These are phyloP conservation scores for Scleroderma bovista DNA, from an alignment of 768 basidiomycete species.

Conservation along the genomic window DNA sequence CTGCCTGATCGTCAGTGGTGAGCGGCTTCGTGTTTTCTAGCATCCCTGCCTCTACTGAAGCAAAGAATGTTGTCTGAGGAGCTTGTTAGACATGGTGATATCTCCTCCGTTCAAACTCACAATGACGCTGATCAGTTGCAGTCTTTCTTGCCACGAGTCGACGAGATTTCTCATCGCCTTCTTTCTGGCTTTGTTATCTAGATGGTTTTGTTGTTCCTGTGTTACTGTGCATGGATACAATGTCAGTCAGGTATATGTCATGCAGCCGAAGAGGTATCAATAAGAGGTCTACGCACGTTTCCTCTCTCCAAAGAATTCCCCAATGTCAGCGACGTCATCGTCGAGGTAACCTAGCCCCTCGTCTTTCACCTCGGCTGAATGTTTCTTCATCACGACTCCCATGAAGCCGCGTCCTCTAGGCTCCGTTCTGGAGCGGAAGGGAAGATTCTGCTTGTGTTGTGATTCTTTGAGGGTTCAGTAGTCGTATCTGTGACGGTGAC, in stretches of 20 bases:
- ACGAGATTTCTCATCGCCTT: conserved; percentile 46
- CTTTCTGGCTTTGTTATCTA: conserved; percentile 40
- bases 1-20: conserved; percentile 6
- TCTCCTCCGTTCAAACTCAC: conserved; percentile 29
- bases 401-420: conserved; percentile 15
- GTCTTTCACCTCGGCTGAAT: conserved; percentile 5
- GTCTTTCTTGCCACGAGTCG: conserved; percentile 58
- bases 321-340: neutral
- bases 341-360: conserved; percentile 7
- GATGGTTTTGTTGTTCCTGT: conserved; percentile 45
- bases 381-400: conserved; percentile 15
- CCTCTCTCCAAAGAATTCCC: neutral
- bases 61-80: conserved; percentile 57
- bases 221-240: conserved; percentile 26
- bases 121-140: conserved; percentile 56
- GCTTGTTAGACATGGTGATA: neutral
- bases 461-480: conserved; percentile 3
- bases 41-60: conserved; percentile 50
- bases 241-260: conserved; percentile 8
- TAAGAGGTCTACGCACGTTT: conserved; percentile 9
- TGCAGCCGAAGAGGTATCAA: too few species aligned
- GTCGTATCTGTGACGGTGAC: conserved; percentile 1
- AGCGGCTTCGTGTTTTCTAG: conserved; percentile 39
- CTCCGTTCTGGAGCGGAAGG: conserved; percentile 8
- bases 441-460: neutral